These are phyloP conservation scores for Hamigera avellanea DNA, from an alignment of 495 filamentous ascomycete species.

Conservation along the genomic window DNA sequence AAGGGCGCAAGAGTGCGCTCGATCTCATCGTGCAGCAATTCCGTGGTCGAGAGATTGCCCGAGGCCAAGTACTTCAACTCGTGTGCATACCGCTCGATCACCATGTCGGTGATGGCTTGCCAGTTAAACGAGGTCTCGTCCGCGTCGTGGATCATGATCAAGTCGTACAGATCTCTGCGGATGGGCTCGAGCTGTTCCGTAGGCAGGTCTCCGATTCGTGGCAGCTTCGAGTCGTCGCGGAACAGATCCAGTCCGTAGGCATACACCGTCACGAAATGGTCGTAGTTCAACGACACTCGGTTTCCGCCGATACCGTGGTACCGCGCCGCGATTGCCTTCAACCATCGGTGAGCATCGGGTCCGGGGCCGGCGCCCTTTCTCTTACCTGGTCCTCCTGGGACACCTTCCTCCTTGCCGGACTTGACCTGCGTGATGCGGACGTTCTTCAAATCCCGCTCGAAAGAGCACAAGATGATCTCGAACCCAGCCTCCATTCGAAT, in stretches of 20 bases:
- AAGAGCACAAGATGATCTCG: conserved; percentile 58
- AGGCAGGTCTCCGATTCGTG: conserved; percentile 31
- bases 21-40: conserved; percentile 31
- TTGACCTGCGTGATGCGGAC: conserved; percentile 19
- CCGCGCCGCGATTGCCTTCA: conserved; percentile 37
- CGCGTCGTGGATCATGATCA: conserved; percentile 20
- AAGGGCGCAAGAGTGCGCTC: conserved; percentile 34
- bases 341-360: conserved; percentile 7
- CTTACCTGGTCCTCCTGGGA: conserved; percentile 6
- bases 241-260: conserved; percentile 45
- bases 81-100: conserved; percentile 44
- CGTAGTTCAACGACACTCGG: conserved; percentile 46
- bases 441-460: conserved; percentile 28
- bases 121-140: conserved; percentile 31
- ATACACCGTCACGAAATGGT: conserved; percentile 47
- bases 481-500: conserved; percentile 60
- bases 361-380: conserved; percentile 4
- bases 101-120: conserved; percentile 51
- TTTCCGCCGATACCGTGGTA: conserved; percentile 46
- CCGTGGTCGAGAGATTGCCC: conserved; percentile 17
- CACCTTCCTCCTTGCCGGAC: conserved; percentile 1
- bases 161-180: conserved; percentile 24
- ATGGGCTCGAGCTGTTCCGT: conserved; percentile 26
- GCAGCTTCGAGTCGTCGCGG: conserved; percentile 22
- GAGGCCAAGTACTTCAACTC: conserved; percentile 38